Base-by-base conservation (phyloP, 2,329 filamentous ascomycete genomes). In the Sclerotinia subarctica region DNA sequence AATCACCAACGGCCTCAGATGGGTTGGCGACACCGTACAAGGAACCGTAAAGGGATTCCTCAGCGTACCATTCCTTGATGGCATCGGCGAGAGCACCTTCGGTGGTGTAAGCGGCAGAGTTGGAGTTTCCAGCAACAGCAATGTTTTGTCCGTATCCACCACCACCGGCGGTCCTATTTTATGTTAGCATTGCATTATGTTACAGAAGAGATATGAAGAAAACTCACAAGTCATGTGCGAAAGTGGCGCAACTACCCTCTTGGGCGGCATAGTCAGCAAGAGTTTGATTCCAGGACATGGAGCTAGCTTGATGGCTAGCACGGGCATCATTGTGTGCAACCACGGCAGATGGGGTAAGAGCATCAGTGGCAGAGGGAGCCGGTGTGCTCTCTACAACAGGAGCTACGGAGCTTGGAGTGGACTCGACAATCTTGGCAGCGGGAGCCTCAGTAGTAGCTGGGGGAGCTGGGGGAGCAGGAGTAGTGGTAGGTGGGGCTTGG, bases 141-240 rank as follows among this genome's bases (percentile, higher is more conserved):
- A 98, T 89, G 85, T 98, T 99, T 82, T 99, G 95, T 71, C 95
- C 95, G 77, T 95, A 96, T 56, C 85, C 83, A 67, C 87, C 87
- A 63, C 81, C 83, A 70, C 86, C 86, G 58, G 85, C 81, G 35
- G 81, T 78, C 74, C 85, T 88, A 69, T 53, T 69, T 4, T 21
- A 46, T 69, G 75, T 83, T 70, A 83, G 79, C 51, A 52, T 32
- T n/a, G 24, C 6, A 19, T 38, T 51, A n/a, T 24, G 2, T 13
- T 65, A 29, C 15, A 38, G 0, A 11, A 19, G 44, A 42, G 53
- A 29, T n/a, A 5, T 17, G 6, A 24, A 54, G 26, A n/a, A n/a
- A 65, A 82, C 88, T 82, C 86, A 92, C 89, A 86, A 86, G 78
- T 94, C 85, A 79, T 98, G 94, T 44, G 81, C 83, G 74, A 94